Base-by-base conservation (phyloP, 1,284 basidiomycete species). In the Cystobasidiaceae sp. region DNA sequence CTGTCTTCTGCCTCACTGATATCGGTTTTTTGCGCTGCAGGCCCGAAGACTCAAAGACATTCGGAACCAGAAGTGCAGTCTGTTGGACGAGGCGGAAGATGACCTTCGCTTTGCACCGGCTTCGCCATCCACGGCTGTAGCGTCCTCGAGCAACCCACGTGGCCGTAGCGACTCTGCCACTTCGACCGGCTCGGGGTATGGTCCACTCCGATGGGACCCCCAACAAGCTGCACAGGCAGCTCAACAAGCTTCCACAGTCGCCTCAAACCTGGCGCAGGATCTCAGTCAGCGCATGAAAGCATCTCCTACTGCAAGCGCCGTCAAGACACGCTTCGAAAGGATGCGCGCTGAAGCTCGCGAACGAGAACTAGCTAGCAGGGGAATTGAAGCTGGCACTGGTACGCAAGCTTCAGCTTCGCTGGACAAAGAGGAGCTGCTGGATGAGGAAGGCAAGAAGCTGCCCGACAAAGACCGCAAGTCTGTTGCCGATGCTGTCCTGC, bases 291-390 rank as follows among this genome's bases (percentile, higher is more conserved):
- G 48, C 23, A 51, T 62, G 33, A 52, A 54, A 19, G 50, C 74
- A 30, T 73, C 74, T 41, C 74, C 74, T 4, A 73, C 74, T n/a
- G 69, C 72, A 21, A 71, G 73, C 56, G 72, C 71, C 52, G 67
- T 69, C 52, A 68, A 69, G 59, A 60, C 50, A 21, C 59, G 63
- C 37, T 56, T 72, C 11, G 61, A 66, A n/a, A 33, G 60, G 9
- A 62, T 62, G 60, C 19, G 60, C 3, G 25, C 54, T 6, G 60
- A 62, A 45, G 60, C 60, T 3, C 34, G 43, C 6, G 60, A 62
- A 19, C 34, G 50, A 27, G 60, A 62, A 15, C 50, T 62, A 6
- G 60, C 45, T 3, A 45, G 39, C 43, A 34, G 43, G 13, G 54
- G 54, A 2, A 21, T 21, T 21, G 54, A 57, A n/a, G 50, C 27